These are phyloP conservation scores for Talaromyces sp. DNA, from an alignment of 2,329 filamentous ascomycete species.

Conservation along the genomic window DNA sequence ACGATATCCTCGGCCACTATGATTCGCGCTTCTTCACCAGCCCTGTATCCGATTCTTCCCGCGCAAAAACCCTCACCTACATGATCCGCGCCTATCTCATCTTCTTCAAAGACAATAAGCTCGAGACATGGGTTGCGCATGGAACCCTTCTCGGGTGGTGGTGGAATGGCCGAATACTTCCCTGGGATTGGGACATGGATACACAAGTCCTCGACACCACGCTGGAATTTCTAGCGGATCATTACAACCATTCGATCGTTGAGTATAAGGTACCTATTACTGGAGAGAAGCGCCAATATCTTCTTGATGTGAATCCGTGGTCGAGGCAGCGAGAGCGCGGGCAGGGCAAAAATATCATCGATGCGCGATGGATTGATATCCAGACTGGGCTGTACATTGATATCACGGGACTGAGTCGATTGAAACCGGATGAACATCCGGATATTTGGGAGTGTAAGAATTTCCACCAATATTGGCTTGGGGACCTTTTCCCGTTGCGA, in stretches of 20 bases:
- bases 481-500: constrained; percentile 76
- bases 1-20: constrained; percentile 69
- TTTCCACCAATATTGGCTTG: constrained; percentile 68
- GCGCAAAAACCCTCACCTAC: constrained; percentile 66
- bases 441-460: constrained; percentile 81
- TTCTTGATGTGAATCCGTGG: constrained; percentile 78
- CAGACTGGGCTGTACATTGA: constrained; percentile 79
- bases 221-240: constrained; percentile 64
- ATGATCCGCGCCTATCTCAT: constrained; percentile 75
- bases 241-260: constrained; percentile 69
- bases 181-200: constrained; percentile 84
- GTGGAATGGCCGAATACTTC: constrained; percentile 79
- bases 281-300: constrained; percentile 58
- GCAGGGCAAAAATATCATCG: constrained; percentile 76
- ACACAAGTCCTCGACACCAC: constrained; percentile 74
- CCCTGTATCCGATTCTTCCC: constrained; percentile 66
- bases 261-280: constrained; percentile 45
- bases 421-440: constrained; percentile 60
- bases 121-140: constrained; percentile 87
- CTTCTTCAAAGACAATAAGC: constrained; percentile 63
- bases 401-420: constrained; percentile 75
- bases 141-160: constrained; percentile 85
- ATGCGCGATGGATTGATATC: constrained; percentile 80
- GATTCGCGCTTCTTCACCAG: constrained; percentile 70
- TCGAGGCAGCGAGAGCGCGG: constrained; percentile 63